These are phyloP conservation scores for Gnetum montanum DNA, from an alignment of 75 land plant genomes.

Conservation along the genomic window DNA sequence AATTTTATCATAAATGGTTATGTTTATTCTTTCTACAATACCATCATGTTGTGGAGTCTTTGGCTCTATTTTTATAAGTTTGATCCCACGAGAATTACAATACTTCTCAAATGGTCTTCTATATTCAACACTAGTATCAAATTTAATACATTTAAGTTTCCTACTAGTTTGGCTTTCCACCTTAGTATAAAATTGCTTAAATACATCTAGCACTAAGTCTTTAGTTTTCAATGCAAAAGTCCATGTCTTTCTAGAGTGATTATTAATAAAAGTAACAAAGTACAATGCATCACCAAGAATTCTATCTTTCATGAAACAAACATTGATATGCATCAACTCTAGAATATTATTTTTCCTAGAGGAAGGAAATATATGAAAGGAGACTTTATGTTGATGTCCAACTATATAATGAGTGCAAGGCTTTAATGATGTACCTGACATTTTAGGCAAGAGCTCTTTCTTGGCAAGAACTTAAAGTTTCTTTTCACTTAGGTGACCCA, in stretches of 20 bases:
- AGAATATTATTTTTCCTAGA: background rate
- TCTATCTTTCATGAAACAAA: background rate
- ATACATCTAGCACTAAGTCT: conserved; percentile 18
- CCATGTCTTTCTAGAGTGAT: conserved; percentile 22
- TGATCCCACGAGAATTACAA: conserved; percentile 10
- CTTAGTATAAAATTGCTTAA: conserved; percentile 14
- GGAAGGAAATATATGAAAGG: background rate
- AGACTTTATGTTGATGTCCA: background rate
- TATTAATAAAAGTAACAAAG: conserved; percentile 30
- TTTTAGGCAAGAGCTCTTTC: background rate
- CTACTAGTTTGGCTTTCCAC: conserved; percentile 13
- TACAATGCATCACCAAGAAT: background rate
- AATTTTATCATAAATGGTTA: conserved; percentile 11
- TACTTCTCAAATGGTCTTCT: conserved; percentile 10
- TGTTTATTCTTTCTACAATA: conserved; percentile 22
- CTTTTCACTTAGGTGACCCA: background rate
- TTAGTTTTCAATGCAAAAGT: conserved; percentile 14
- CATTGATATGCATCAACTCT: background rate
- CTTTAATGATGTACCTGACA: background rate
- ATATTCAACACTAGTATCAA: conserved; percentile 22
- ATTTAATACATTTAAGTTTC: conserved; percentile 17
- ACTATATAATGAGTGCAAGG: background rate
- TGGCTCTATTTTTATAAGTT: conserved; percentile 5
- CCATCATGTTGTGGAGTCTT: conserved; percentile 17
- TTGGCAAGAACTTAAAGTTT: background rate